A percentile compares a stretch with the other conserved stretches of the same genome.
Conservation (phyloP, 2,329 filamentous ascomycete genomes). For the Pseudonectria buxi region DNA sequence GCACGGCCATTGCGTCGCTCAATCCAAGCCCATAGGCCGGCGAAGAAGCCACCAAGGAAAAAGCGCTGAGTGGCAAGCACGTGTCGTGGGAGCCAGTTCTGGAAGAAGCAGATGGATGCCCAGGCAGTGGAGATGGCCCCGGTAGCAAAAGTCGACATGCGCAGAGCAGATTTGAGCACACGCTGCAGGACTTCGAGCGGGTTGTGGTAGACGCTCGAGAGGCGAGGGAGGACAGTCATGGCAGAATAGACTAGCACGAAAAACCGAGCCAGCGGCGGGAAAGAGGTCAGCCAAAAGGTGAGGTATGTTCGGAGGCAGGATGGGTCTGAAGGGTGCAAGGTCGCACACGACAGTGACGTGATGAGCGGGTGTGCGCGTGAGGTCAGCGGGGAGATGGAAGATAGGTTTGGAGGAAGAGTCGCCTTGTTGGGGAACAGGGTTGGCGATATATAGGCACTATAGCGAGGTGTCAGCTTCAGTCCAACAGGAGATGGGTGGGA, state of each 20-base stretch:
- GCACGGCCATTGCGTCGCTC: conserved; percentile 57
- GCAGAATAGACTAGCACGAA: conserved; percentile 69
- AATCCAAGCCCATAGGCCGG: conserved; percentile 78
- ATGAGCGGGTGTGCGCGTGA: conserved; percentile 83
- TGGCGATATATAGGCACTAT: conserved; percentile 70
- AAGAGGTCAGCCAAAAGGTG: conserved; percentile 78
- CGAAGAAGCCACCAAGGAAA: conserved; percentile 81
- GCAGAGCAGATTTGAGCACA: conserved; percentile 63
- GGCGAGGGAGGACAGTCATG: conserved; percentile 58
- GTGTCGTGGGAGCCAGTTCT: conserved; percentile 65
- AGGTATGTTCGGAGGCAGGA: conserved; percentile 84
- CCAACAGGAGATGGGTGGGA: neutral
- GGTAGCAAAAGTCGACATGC: conserved; percentile 66
- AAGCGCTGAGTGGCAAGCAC: conserved; percentile 77
- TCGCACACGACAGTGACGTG: conserved; percentile 76
- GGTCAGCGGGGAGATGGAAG: conserved; percentile 67
- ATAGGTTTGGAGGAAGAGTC: conserved; percentile 60
- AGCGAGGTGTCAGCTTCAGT: conserved; percentile 3
- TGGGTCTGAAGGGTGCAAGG: conserved; percentile 80
- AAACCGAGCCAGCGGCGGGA: conserved; percentile 71
- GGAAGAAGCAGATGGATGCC: conserved; percentile 86
- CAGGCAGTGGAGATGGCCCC: conserved; percentile 81
- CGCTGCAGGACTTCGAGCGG: conserved; percentile 61
- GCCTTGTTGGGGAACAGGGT: conserved; percentile 73
- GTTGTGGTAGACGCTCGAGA: conserved; percentile 60